These are phyloP conservation scores for Auricularia sp. DNA, from an alignment of 768 basidiomycete species.

Conservation along the genomic window DNA sequence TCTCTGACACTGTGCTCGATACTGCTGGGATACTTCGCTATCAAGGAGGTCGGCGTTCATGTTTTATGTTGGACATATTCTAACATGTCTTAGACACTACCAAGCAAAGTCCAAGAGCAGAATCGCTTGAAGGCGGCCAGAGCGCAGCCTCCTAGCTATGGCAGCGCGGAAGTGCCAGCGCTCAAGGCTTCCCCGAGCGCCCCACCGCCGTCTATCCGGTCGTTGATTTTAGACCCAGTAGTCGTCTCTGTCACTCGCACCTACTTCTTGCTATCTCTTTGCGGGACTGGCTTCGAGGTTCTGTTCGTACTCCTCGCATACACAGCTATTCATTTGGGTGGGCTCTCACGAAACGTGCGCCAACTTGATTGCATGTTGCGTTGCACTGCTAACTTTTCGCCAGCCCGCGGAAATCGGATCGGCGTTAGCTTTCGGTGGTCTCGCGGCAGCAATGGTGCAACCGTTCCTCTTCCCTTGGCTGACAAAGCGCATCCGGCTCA, in stretches of 20 bases:
- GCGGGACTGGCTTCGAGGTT: conserved; percentile 47
- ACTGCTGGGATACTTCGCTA: conserved; percentile 33
- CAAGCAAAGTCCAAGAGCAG: background rate
- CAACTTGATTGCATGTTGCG: background rate
- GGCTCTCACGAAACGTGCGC: conserved; percentile 48
- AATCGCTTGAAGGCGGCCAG: background rate
- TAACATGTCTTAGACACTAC: background rate
- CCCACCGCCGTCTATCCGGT: conserved; percentile 1
- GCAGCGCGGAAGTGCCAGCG: background rate
- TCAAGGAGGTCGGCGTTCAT: background rate
- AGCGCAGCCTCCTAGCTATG: background rate
- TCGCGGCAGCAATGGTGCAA: conserved; percentile 8
- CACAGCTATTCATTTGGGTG: conserved; percentile 45
- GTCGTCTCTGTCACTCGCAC: conserved; percentile 2
- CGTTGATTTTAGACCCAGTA: background rate
- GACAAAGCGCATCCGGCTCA: conserved; percentile 7
- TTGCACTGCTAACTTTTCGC: background rate
- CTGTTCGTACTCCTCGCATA: conserved; percentile 62
- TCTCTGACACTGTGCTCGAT: conserved; percentile 33
- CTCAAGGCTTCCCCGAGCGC: background rate
- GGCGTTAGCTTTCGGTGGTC: conserved; percentile 9
- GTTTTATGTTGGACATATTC: background rate
- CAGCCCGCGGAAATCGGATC: conserved; percentile 13
- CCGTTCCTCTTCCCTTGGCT: conserved; percentile 12
- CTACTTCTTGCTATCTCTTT: conserved; percentile 32